phyloP scores from a whole-genome alignment of 768 basidiomycete species.

The Cystoderma amianthinum region DNA sequence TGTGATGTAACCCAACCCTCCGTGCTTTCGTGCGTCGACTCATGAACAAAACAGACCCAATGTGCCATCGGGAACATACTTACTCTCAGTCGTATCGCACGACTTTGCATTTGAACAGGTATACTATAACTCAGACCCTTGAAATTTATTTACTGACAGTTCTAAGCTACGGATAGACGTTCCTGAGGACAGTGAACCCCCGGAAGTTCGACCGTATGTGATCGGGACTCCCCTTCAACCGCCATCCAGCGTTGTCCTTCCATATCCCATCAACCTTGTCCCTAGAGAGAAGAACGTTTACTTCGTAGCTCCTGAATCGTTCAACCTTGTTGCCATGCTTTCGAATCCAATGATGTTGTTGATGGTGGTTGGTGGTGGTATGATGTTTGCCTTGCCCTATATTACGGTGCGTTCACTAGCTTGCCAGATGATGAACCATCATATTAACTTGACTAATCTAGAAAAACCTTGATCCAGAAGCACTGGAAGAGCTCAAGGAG shows the following conservation, averaged over 20 bases:
- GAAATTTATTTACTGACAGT: constrained; percentile 3
- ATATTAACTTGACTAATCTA: constrained; percentile 18
- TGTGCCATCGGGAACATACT: constrained; percentile 61
- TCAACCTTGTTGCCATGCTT: constrained; percentile 71
- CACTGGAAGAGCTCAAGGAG: constrained; percentile 55
- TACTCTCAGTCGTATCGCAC: constrained; percentile 61
- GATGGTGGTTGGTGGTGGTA: constrained; percentile 57
- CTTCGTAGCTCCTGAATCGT: constrained; percentile 64
- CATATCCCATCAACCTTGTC: constrained; percentile 53
- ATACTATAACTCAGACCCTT: constrained; percentile 6
- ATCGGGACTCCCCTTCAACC: constrained; percentile 66
- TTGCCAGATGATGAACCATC: not conserved
- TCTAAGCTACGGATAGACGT: constrained; percentile 66
- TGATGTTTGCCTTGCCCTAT: constrained; percentile 72
- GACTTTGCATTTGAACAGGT: constrained; percentile 72
- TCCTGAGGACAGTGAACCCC: constrained; percentile 23
- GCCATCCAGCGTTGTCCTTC: constrained; percentile 42
- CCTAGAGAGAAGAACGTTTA: constrained; percentile 54
- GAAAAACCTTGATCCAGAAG: constrained; percentile 75
- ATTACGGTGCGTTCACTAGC: constrained; percentile 66
- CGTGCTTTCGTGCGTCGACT: not conserved
- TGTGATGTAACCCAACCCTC: constrained; percentile 40
- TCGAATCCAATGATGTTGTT: constrained; percentile 83
- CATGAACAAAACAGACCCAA: constrained; percentile 41
- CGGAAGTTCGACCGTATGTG: constrained; percentile 56